These are phyloP conservation scores for Pythium plurisporium DNA, from an alignment of 352 stramenopile species.

Conservation along the genomic window DNA sequence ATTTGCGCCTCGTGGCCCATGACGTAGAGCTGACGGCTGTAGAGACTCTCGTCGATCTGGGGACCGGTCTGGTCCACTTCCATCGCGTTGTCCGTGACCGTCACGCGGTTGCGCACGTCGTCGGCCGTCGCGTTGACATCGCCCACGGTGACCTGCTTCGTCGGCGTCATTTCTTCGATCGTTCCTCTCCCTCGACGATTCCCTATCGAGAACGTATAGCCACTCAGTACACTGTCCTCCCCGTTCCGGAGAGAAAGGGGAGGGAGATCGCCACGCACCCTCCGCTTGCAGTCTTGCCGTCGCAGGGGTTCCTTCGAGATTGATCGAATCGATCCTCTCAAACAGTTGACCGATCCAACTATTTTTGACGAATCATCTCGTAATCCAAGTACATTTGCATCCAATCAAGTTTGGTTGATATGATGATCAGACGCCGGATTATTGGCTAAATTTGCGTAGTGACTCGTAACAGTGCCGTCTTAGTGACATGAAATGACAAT, in stretches of 20 bases:
- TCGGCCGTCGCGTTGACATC: constrained; percentile 75
- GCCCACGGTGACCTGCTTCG: constrained; percentile 55
- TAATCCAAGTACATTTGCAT: no score
- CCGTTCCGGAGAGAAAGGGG: not conserved
- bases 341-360: not conserved
- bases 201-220: no score
- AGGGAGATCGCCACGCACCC: not conserved
- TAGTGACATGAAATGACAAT: not conserved
- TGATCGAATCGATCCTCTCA: constrained; percentile 19
- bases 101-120: constrained; percentile 63
- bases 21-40: constrained; percentile 98
- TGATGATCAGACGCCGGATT: no score
- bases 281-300: constrained; percentile 2
- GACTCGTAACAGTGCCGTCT: not conserved
- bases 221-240: no score
- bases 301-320: constrained; percentile 15
- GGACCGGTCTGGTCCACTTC: constrained; percentile 50
- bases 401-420: no score
- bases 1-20: constrained; percentile 98
- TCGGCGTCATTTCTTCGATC: constrained; percentile 36
- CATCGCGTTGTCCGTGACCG: constrained; percentile 67
- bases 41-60: constrained; percentile 80
- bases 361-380: constrained; percentile 5
- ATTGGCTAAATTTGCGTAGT: not conserved
- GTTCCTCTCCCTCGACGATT: no score